These are phyloP conservation scores for Solanum tarapatanum DNA, from an alignment of 257 asterid species.

Conservation along the genomic window DNA sequence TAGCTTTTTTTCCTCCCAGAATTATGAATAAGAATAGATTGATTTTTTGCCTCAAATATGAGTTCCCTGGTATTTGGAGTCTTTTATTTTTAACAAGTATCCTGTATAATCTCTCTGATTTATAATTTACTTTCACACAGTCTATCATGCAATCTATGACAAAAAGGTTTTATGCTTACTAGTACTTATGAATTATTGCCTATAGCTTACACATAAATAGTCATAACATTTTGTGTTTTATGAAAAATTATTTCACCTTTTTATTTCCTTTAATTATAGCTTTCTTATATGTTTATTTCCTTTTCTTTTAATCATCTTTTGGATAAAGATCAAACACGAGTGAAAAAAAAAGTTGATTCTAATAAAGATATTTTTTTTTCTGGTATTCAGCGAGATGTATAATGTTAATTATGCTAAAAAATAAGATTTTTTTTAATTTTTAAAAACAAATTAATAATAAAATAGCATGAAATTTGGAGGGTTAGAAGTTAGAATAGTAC, in stretches of 20 bases:
- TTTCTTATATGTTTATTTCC: not conserved
- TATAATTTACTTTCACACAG: not conserved
- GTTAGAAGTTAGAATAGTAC: not conserved
- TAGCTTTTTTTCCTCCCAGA: not conserved
- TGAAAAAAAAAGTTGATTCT: not conserved
- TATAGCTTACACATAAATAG: not conserved
- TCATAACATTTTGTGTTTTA: not conserved
- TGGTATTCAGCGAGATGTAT: no score
- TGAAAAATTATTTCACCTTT: not conserved
- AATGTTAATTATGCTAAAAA: no score
- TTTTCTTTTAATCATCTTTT: no score
- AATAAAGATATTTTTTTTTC: no score
- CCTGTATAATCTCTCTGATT: not conserved
- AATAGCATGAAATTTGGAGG: not conserved
- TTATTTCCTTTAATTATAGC: no score
- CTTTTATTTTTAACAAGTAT: not conserved
- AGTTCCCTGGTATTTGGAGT: not conserved
- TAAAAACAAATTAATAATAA: no score
- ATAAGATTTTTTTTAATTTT: no score
- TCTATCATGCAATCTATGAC: not conserved
- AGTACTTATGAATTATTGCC: not conserved
- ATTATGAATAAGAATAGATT: not conserved
- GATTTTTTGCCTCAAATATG: not conserved
- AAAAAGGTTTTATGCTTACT: not conserved
- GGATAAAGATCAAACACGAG: no score